Percentiles rank a stretch among this genome's conserved stretches.
phyloP scores from a whole-genome alignment of 331 rosid genomes.

The Rhamnella rubrinervis region DNA sequence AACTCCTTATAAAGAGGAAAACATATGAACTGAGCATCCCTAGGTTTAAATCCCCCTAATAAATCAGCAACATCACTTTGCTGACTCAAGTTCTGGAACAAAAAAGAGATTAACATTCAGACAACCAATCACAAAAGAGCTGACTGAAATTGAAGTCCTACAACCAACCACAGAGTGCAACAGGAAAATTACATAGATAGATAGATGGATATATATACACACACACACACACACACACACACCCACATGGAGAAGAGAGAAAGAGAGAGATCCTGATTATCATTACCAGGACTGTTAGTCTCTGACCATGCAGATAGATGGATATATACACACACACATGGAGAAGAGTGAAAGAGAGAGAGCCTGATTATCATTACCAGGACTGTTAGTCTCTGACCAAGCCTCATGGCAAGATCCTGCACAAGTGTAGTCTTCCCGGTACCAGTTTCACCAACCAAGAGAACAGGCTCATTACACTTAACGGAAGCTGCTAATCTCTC shows the following conservation, averaged over 20 bases:
- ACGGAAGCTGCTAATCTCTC: conserved; percentile 86
- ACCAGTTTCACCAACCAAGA: conserved; percentile 98
- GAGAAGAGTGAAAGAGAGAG: conserved; percentile 13
- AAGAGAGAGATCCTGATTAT: conserved; percentile 10
- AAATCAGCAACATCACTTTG: conserved; percentile 94
- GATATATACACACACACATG: too few species aligned
- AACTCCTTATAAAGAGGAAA: conserved; percentile 61
- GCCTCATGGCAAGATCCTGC: conserved; percentile 83
- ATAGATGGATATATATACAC: not conserved
- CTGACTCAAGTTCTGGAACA: conserved; percentile 86
- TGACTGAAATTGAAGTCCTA: not conserved
- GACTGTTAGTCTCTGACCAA: conserved; percentile 84
- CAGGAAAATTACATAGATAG: not conserved
- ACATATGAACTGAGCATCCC: conserved; percentile 55
- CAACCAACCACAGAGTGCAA: not conserved
- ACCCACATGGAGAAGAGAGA: conserved; percentile 8
- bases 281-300: conserved; percentile 84
- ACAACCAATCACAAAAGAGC: not conserved
- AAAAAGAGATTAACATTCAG: conserved; percentile 15
- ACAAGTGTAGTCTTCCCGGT: conserved; percentile 96
- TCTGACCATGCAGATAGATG: too few species aligned
- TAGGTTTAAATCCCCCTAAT: conserved; percentile 90
- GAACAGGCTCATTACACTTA: conserved; percentile 85
- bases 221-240: too few species aligned
- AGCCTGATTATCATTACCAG: conserved; percentile 49